Percentiles rank a stretch among this genome's conserved stretches.
Evolutionary conservation across 768 basidiomycete genomes (phyloP).

Genomic region (Hysterangium stoloniferum): DNA sequence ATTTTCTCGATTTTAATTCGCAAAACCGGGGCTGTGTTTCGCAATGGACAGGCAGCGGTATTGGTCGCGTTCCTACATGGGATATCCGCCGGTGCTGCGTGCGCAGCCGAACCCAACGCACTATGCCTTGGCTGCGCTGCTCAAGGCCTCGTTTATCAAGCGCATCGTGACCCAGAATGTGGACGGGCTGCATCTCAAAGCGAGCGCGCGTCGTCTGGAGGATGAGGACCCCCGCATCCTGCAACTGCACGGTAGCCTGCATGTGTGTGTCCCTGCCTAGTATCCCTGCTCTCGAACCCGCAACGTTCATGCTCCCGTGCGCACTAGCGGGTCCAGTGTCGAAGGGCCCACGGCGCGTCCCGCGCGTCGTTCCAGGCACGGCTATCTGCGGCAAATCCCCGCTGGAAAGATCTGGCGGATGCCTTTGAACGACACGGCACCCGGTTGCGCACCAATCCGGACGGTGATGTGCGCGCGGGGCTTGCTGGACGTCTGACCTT

Average conservation of each 20-base stretch:
- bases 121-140: slow-evolving; percentile 76
- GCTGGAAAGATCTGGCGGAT: slow-evolving; percentile 55
- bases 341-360: slow-evolving; percentile 57
- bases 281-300: not conserved
- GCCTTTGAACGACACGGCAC: slow-evolving; percentile 50
- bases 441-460: slow-evolving; percentile 78
- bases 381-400: slow-evolving; percentile 67
- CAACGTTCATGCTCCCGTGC: not conserved
- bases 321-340: slow-evolving; percentile 72
- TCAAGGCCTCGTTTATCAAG: slow-evolving; percentile 53
- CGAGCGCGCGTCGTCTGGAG: slow-evolving; percentile 41
- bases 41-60: slow-evolving; percentile 62
- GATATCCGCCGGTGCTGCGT: slow-evolving; percentile 83
- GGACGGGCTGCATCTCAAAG: slow-evolving; percentile 90
- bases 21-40: not conserved
- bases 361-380: slow-evolving; percentile 67
- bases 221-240: slow-evolving; percentile 43
- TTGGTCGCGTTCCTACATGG: slow-evolving; percentile 71
- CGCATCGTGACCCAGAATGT: slow-evolving; percentile 77
- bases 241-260: slow-evolving; percentile 85
- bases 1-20: slow-evolving; percentile 1
- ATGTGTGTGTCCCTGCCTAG: slow-evolving; percentile 49
- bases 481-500: not conserved
- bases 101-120: slow-evolving; percentile 86
- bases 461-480: slow-evolving; percentile 68